Conservation (phyloP, 176 grass and related monocot species). For the Oryza rufipogon region DNA sequence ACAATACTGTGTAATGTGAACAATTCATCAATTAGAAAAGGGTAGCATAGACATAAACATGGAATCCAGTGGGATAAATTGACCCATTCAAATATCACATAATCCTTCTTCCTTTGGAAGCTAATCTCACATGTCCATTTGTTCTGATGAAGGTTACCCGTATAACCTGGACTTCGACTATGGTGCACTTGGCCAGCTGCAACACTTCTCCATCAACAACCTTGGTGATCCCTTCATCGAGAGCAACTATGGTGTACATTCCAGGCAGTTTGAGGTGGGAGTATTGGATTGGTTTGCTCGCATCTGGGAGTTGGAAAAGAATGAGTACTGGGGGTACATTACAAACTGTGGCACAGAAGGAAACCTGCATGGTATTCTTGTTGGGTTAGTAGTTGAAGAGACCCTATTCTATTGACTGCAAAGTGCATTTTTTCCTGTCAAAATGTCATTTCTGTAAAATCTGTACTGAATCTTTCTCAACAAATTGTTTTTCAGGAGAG, state of each 20-base stretch:
- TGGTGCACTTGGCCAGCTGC: constrained; percentile 65
- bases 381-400: constrained; percentile 61
- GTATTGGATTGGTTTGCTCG: constrained; percentile 91
- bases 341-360: constrained; percentile 94
- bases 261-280: constrained; percentile 86
- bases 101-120: neutral
- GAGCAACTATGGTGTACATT: constrained; percentile 91
- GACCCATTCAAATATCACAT: neutral
- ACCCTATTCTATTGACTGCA: neutral
- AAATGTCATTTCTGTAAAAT: constrained; percentile 19
- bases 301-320: constrained; percentile 74
- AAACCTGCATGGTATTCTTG: constrained; percentile 89
- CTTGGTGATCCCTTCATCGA: constrained; percentile 90
- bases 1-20: neutral
- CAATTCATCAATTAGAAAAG: neutral
- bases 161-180: constrained; percentile 95
- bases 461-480: constrained; percentile 8
- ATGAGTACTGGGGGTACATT: constrained; percentile 93
- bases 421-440: neutral
- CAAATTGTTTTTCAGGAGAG: constrained; percentile 60
- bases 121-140: neutral
- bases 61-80: neutral
- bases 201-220: constrained; percentile 87
- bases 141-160: constrained; percentile 63
- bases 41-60: constrained; percentile 7